Conservation (phyloP, 2,329 filamentous ascomycete species). For the Colletotrichum truncatum region DNA sequence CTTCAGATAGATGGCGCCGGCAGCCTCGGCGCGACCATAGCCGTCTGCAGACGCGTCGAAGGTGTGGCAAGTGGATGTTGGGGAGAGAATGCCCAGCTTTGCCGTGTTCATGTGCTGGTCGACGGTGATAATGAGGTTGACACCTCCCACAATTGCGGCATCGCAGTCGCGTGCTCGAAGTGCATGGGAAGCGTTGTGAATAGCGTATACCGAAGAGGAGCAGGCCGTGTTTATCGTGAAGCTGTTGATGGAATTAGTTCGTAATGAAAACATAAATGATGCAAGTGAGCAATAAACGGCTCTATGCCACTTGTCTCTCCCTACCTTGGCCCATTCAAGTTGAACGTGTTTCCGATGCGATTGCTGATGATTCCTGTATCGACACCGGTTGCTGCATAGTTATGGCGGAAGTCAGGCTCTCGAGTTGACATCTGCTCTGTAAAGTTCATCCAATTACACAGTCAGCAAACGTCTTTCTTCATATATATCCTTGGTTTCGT, state of each 20-base stretch:
- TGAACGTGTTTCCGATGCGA: no score
- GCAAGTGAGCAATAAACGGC: no score
- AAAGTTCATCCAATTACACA: no score
- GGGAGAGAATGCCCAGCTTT: constrained; percentile 33
- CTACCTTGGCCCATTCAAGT: no score
- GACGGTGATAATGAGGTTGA: constrained; percentile 44
- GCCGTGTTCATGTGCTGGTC: constrained; percentile 32
- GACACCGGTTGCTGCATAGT: constrained; percentile 37
- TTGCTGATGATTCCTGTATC: constrained; percentile 47
- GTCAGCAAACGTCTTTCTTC: no score
- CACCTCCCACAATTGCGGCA: constrained; percentile 44
- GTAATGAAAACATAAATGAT: constrained; percentile 49
- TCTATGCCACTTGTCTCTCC: no score
- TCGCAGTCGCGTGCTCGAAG: constrained; percentile 43
- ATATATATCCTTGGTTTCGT: no score
- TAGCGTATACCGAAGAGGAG: constrained; percentile 44
- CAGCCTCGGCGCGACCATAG: constrained; percentile 44
- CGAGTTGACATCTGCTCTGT: constrained; percentile 29
- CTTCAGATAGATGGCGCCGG: constrained; percentile 43
- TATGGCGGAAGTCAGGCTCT: constrained; percentile 26
- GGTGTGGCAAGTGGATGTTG: constrained; percentile 38
- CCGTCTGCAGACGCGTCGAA: constrained; percentile 45
- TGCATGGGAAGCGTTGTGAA: constrained; percentile 37
- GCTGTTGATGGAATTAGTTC: constrained; percentile 45
- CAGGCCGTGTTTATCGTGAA: constrained; percentile 47